Base-by-base conservation (phyloP, 768 basidiomycete genomes). In the Kondoa malvinella region DNA sequence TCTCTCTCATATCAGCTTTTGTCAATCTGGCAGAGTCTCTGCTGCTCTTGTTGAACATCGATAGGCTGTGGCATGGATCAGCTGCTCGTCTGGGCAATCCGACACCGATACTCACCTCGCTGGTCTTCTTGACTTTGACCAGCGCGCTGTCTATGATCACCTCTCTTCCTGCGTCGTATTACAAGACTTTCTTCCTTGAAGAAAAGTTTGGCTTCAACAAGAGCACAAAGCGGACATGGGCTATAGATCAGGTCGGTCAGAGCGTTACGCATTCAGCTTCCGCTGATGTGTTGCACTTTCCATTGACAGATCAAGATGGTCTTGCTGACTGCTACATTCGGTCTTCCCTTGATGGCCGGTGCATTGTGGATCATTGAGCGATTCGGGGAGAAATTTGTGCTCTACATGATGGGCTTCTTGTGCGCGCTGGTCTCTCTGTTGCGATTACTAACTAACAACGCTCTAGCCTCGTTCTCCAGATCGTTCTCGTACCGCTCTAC, bases 121-220 rank as follows among this genome's bases (percentile, higher is more conserved):
- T 70, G 58, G 64, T 58, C 1, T 34, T 64, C 14, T 4, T 69
- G 31, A 66, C 50, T 2, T 1, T 71, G 15, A 62, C 66, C 61
- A 75, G 75, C 4, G 12, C 87, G 67, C 66, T 84, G 56, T 86
- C 29, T 33, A 30, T 63, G n/a, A 56, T 69, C 32, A 69, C 69
- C 32, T 56, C 82, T 4, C 79, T 92, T 14, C 91, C 94, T 25
- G 79, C 90, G 56, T 84, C 83, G 33, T 80, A 86, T 27, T 96
- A 95, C 79, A 82, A 85, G 69, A 95, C 90, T 1, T 99, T 99
- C 75, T 87, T 92, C 3, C 81, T 97, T 50, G 95, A 97, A 78
- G 87, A 94, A 76, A 87, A 86, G 67, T 57, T 66, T 32, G 68
- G 65, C 57, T 70, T 96, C 81, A 99, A 97, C 82, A 95, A 97